phyloP scores from a whole-genome alignment of 768 basidiomycete genomes.

The Trametes meyenii region DNA sequence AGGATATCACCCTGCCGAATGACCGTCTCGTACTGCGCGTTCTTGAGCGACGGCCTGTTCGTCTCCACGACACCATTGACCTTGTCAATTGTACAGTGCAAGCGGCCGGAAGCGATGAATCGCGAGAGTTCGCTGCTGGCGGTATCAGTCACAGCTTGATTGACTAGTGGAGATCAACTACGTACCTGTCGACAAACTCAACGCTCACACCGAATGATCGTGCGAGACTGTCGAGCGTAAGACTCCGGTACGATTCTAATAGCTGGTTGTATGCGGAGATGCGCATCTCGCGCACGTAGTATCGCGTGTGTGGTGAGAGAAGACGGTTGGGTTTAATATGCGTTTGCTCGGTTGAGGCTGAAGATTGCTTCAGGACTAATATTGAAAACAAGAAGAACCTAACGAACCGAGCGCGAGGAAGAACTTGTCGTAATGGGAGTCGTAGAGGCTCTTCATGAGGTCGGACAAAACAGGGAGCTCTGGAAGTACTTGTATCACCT shows the following conservation, averaged over 20 bases:
- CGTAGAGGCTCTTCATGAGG: constrained; percentile 84
- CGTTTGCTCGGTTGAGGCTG: constrained; percentile 87
- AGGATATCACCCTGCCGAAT: constrained; percentile 91
- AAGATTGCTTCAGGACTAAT: constrained; percentile 7
- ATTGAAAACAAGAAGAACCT: background rate
- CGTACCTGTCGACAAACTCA: constrained; percentile 85
- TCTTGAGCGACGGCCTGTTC: constrained; percentile 74
- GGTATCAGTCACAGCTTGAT: background rate
- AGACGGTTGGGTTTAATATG: constrained; percentile 87
- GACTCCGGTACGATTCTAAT: constrained; percentile 86
- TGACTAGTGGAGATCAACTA: constrained; percentile 20
- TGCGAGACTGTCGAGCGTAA: constrained; percentile 86
- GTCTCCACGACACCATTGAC: constrained; percentile 95
- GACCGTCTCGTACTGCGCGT: constrained; percentile 90
- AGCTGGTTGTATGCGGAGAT: constrained; percentile 91
- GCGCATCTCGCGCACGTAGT: constrained; percentile 94
- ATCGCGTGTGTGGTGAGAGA: constrained; percentile 83
- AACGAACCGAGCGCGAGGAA: constrained; percentile 81
- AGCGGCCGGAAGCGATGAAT: constrained; percentile 85
- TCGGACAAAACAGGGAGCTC: constrained; percentile 83
- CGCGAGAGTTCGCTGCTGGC: constrained; percentile 77
- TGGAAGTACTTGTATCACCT: constrained; percentile 84
- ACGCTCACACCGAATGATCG: constrained; percentile 88
- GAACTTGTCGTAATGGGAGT: constrained; percentile 94
- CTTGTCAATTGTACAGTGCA: constrained; percentile 91